These are phyloP conservation scores for Phoma sp. DNA, from an alignment of 2,329 filamentous ascomycete genomes.

Conservation along the genomic window DNA sequence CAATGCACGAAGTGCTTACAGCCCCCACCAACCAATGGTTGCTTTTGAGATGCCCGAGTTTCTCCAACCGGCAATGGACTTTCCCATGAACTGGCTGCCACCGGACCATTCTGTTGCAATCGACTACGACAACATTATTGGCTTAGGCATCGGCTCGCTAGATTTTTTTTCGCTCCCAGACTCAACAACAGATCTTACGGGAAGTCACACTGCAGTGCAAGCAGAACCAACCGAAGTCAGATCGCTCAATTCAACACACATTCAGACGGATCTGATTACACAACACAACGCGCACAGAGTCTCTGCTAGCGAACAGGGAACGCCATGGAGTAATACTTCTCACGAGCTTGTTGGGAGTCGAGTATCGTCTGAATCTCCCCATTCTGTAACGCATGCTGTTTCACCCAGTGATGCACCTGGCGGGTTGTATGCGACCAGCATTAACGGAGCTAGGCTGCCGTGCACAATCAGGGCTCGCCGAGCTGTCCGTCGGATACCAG, in stretches of 20 bases:
- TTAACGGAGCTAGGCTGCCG: conserved; percentile 15
- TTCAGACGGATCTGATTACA: too few relatives aligned
- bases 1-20: neutral
- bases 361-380: neutral
- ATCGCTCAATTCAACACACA: too few relatives aligned
- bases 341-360: neutral
- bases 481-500: neutral
- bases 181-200: neutral
- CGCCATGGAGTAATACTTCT: neutral
- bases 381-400: neutral
- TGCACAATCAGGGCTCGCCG: conserved; percentile 12
- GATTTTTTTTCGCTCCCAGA: conserved; percentile 10
- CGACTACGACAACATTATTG: conserved; percentile 17
- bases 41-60: neutral
- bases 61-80: conserved; percentile 2
- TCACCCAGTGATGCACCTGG: conserved; percentile 10
- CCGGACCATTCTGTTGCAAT: conserved; percentile 12
- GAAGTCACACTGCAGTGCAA: neutral
- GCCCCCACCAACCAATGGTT: neutral
- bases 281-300: too few relatives aligned
- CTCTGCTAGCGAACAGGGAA: neutral
- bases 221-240: neutral
- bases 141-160: conserved; percentile 6
- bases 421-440: conserved; percentile 16
- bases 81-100: conserved; percentile 18